phyloP scores from a whole-genome alignment of 495 filamentous ascomycete genomes.

The Trypethelium eluteriae region DNA sequence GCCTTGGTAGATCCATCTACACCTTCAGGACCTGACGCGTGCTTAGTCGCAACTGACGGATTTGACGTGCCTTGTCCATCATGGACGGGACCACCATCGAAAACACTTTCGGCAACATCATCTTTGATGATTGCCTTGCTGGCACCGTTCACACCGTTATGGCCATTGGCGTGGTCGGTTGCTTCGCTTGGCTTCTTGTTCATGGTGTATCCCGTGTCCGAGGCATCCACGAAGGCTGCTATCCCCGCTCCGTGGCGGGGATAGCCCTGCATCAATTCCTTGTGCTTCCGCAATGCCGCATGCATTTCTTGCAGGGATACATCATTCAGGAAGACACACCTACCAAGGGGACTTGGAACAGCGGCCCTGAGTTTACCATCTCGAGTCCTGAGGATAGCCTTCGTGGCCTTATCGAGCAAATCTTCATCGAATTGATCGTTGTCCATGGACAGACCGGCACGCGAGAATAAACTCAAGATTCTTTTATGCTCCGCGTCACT shows the following conservation, averaged over 20 bases:
- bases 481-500: slow-evolving; percentile 45
- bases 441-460: slow-evolving; percentile 55
- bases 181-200: slow-evolving; percentile 37
- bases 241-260: slow-evolving; percentile 51
- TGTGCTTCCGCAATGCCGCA: slow-evolving; percentile 46
- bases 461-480: slow-evolving; percentile 52
- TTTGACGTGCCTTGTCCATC: slow-evolving; percentile 21
- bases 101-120: slow-evolving; percentile 24
- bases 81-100: slow-evolving; percentile 29
- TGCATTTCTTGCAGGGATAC: slow-evolving; percentile 44
- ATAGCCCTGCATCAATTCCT: slow-evolving; percentile 46
- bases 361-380: slow-evolving; percentile 53
- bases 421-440: slow-evolving; percentile 52
- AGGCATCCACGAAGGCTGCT: slow-evolving; percentile 54
- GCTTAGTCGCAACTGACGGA: slow-evolving; percentile 19
- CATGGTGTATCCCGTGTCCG: slow-evolving; percentile 51
- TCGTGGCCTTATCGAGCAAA: slow-evolving; percentile 51
- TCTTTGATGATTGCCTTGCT: slow-evolving; percentile 31
- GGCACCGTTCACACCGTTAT: slow-evolving; percentile 28
- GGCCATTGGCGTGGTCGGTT: slow-evolving; percentile 13
- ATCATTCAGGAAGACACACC: slow-evolving; percentile 53
- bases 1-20: slow-evolving; percentile 18
- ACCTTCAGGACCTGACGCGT: slow-evolving; percentile 26
- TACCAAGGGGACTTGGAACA: slow-evolving; percentile 50
- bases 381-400: slow-evolving; percentile 55